Evolutionary conservation across 768 basidiomycete species (phyloP), one percentile per base, ranked within the genome.

Genomic region (Hericium alpestre): DNA sequence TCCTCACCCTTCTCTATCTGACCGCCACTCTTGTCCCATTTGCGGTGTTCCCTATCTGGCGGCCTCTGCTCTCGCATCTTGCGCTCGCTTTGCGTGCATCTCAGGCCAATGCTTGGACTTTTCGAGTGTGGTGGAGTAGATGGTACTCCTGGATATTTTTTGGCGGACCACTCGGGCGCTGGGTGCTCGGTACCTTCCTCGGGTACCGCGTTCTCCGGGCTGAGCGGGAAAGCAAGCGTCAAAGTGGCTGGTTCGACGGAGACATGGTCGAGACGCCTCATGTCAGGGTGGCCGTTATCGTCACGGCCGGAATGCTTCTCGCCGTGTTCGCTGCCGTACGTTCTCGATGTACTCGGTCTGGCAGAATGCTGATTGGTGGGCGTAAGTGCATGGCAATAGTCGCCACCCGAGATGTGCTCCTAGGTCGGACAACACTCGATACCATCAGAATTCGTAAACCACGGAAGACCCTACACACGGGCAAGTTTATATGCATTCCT

Each of bases 121-220:
- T 40, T 8, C 46, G 40, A 8, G 20, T 57, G 11, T 65, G 64
- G 64, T 65, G 64, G 63, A 53, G 51, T 47, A 54, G 58, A 12
- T 57, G 50, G 37, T 61, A 61, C 51, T 65, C 63, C 3, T 65
- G 64, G 64, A 37, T 65, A 38, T 27, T 64, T 20, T 60, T 51
- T 23, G 63, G 63, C 9, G 64, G 63, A 1, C 64, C 64, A 20
- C 51, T 54, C 4, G 64, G 64, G 46, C 63, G 61, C 40, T 65
- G 60, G 56, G 25, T 56, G 20, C 22, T 61, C 18, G 64, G 63
- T 16, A 55, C 56, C 22, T 15, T 65, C 0, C 58, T 65, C 6
- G 64, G 64, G 1, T 62, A 59, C 47, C 56, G 41, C n/a, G 43
- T 48, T 12, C 60, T 65, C 9, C 50, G 55, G 39, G 50, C 48